Base-by-base conservation (phyloP, 208 protist species). In the Leishmania braziliensis region DNA sequence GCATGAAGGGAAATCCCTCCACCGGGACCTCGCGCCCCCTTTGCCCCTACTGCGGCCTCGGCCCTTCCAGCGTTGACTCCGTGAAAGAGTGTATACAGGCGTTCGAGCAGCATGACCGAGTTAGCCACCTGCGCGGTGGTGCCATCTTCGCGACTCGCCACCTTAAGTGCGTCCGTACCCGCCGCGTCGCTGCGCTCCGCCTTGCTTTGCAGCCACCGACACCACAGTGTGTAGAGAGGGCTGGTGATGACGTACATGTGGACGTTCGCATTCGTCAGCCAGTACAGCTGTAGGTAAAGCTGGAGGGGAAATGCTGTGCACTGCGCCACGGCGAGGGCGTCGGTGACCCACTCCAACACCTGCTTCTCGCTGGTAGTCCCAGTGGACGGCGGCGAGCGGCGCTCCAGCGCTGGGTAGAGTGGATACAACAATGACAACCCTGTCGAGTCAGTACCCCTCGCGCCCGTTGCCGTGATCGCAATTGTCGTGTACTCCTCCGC, bases 161-260 rank as follows among this genome's bases (percentile, higher is more conserved):
- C 29, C 51, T 14, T 70, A 46, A 12, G 12, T 69, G 18, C 23
- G 66, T 71, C 66, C 20, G 39, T 50, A 20, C 6, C 39, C 9
- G 63, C 74, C 33, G 73, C 29, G 73, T 65, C 50, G 9, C 66
- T 70, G 23, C 43, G 66, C 65, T 72, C 43, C 29, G 36, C 72
- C 29, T 56, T 54, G 53, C 20, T 18, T 50, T 66, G 54, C 36
- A 77, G 68, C 68, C 70, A 84, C 20, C 75, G 80, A 51, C 82
- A 87, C 77, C 88, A 85, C 63, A 87, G 63, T 51, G 79, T 87
- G 77, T 89, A 91, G 58, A 92, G 53, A 6, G 89, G 85, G 33
- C 81, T 88, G 23, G 82, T 71, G 20, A 93, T 88, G 33, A 91
- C 78, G 76, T 86, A 91, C 82, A 85, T 88, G 80, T 93, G 90